Percentiles rank a stretch among this genome's conserved stretches.
phyloP scores from a whole-genome alignment of 108 stramenopile genomes.

The Cylindrotheca fusiformis region DNA sequence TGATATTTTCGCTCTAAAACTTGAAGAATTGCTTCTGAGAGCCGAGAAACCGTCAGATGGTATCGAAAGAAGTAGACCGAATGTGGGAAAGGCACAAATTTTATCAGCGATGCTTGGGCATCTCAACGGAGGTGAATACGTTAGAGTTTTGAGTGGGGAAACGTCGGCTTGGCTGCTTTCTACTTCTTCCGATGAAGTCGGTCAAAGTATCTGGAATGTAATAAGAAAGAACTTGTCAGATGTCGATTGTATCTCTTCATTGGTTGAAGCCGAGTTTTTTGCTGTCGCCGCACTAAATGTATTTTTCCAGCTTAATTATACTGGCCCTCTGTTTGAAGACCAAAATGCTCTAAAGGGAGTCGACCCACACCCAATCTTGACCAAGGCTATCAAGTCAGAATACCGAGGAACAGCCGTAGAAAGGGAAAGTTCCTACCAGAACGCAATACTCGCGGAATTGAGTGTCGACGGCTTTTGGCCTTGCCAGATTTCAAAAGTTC shows the following conservation, averaged over 20 bases:
- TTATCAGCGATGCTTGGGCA: conserved; percentile 24
- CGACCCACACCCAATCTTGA: conserved; percentile 51
- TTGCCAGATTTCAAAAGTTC: conserved; percentile 55
- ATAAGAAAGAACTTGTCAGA: conserved; percentile 34
- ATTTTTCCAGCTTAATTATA: conserved; percentile 85
- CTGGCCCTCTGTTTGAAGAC: conserved; percentile 63
- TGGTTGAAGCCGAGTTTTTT: conserved; percentile 59
- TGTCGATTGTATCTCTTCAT: conserved; percentile 26
- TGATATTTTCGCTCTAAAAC: conserved; percentile 21
- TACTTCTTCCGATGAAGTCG: conserved; percentile 5
- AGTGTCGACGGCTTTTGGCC: conserved; percentile 76
- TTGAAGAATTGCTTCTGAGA: conserved; percentile 26
- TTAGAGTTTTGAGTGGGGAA: conserved; percentile 43
- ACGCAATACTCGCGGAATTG: conserved; percentile 64
- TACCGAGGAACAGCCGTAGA: too few relatives aligned
- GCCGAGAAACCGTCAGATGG: not conserved
- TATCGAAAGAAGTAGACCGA: too few relatives aligned
- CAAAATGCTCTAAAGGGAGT: conserved; percentile 41
- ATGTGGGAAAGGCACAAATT: too few relatives aligned
- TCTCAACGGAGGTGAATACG: conserved; percentile 48
- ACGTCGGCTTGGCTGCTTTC: conserved; percentile 29
- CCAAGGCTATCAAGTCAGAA: conserved; percentile 8
- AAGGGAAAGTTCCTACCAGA: conserved; percentile 49
- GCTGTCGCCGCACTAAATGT: conserved; percentile 79
- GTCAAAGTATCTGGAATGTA: conserved; percentile 23